These are phyloP conservation scores for Phragmites australis DNA, from an alignment of 176 grass and related monocot species.

Conservation along the genomic window DNA sequence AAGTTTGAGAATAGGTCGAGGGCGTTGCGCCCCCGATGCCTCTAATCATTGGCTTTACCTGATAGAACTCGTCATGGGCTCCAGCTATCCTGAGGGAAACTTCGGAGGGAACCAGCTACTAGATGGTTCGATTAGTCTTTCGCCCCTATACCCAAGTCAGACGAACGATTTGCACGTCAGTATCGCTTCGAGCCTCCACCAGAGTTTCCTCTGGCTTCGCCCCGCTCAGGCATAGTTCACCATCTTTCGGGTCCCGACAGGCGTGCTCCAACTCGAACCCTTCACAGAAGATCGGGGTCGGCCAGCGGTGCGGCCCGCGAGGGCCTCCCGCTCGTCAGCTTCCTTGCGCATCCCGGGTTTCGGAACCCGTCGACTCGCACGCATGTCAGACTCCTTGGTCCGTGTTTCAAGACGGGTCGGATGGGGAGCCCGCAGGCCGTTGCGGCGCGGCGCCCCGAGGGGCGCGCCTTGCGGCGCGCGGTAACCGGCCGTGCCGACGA, in stretches of 20 bases:
- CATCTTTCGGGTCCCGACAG: slow-evolving; percentile 78
- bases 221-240: slow-evolving; percentile 74
- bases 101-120: slow-evolving; percentile 57
- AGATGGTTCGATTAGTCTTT: slow-evolving; percentile 74
- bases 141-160: slow-evolving; percentile 67
- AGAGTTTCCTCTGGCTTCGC: slow-evolving; percentile 72
- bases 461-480: too few species aligned
- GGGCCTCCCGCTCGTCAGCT: background rate
- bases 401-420: slow-evolving; percentile 73
- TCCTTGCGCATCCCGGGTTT: too few species aligned
- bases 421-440: slow-evolving; percentile 36
- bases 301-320: slow-evolving; percentile 41
- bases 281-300: slow-evolving; percentile 65
- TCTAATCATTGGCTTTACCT: slow-evolving; percentile 62
- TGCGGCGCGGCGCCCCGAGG: too few species aligned
- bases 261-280: slow-evolving; percentile 76
- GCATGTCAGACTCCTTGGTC: slow-evolving; percentile 58
- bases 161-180: slow-evolving; percentile 73
- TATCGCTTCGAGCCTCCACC: slow-evolving; percentile 73
- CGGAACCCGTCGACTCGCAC: slow-evolving; percentile 37
- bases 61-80: slow-evolving; percentile 51
- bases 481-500: too few species aligned
- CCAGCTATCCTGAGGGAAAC: slow-evolving; percentile 53
- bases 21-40: slow-evolving; percentile 63
- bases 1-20: background rate